phyloP scores from a whole-genome alignment of 768 basidiomycete species.

The Lentinula boryana region DNA sequence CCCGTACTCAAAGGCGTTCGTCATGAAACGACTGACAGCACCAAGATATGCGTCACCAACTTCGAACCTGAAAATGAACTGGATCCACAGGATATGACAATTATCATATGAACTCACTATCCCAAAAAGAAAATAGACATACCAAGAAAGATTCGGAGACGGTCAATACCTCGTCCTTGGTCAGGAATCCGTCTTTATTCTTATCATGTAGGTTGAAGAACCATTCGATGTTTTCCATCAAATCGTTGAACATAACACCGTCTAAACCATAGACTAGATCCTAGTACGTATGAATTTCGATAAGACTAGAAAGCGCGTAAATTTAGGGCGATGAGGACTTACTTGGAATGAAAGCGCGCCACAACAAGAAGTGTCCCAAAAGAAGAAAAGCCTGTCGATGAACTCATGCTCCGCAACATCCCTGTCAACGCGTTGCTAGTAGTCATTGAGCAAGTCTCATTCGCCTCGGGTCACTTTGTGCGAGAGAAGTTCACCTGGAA shows the following conservation, averaged over 20 bases:
- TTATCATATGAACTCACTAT: not conserved
- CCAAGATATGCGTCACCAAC: slow-evolving; percentile 95
- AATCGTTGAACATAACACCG: slow-evolving; percentile 89
- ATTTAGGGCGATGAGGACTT: slow-evolving; percentile 10
- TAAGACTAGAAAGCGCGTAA: not conserved
- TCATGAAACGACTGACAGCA: slow-evolving; percentile 94
- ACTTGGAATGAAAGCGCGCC: slow-evolving; percentile 92
- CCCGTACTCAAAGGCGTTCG: slow-evolving; percentile 97
- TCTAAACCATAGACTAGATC: slow-evolving; percentile 87
- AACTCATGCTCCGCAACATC: slow-evolving; percentile 95
- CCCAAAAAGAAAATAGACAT: slow-evolving; percentile 17
- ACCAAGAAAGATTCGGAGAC: slow-evolving; percentile 93
- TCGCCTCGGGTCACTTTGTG: slow-evolving; percentile 6
- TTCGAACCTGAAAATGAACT: slow-evolving; percentile 99
- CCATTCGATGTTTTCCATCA: slow-evolving; percentile 99
- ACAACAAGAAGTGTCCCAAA: slow-evolving; percentile 81
- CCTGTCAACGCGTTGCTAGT: slow-evolving; percentile 81
- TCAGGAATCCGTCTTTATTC: slow-evolving; percentile 91
- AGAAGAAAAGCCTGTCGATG: slow-evolving; percentile 88
- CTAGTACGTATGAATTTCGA: slow-evolving; percentile 29
- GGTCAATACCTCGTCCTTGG: slow-evolving; percentile 95
- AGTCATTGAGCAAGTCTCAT: not conserved
- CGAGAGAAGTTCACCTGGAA: slow-evolving; percentile 55
- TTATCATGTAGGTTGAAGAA: slow-evolving; percentile 96
- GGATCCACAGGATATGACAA: slow-evolving; percentile 5